Percentiles rank a stretch among this genome's conserved stretches.
phyloP scores from a whole-genome alignment of 345 rosid genomes.

The Brassica incana region DNA sequence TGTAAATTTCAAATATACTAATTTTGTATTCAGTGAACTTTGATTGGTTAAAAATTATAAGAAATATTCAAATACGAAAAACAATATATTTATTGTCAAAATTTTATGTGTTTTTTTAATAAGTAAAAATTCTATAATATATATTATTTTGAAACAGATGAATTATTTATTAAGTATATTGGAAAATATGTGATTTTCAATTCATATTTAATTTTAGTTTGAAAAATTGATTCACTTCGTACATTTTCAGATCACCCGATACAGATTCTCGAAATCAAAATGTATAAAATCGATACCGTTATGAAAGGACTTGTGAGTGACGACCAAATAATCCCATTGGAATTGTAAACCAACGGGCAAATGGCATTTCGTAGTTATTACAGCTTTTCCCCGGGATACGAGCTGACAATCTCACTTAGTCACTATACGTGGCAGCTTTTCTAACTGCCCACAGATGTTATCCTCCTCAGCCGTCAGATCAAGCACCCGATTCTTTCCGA shows the following conservation, averaged over 20 bases:
- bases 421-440: constrained; percentile 34
- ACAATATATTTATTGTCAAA: too few relatives aligned
- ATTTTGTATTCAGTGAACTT: too few relatives aligned
- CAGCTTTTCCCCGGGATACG: background rate
- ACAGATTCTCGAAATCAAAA: too few relatives aligned
- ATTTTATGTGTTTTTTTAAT: too few relatives aligned
- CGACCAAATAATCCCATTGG: background rate
- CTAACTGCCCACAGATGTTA: constrained; percentile 24
- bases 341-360: constrained; percentile 15
- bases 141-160: too few relatives aligned
- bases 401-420: constrained; percentile 23
- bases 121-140: too few relatives aligned
- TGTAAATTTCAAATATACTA: too few relatives aligned
- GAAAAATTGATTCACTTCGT: background rate
- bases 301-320: background rate
- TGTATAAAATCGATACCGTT: too few relatives aligned
- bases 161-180: too few relatives aligned
- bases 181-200: background rate
- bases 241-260: background rate
- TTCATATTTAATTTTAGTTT: background rate
- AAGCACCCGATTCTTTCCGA: constrained; percentile 31
- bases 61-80: too few relatives aligned
- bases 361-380: constrained; percentile 25
- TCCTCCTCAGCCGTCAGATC: constrained; percentile 33
- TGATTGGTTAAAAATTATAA: too few relatives aligned